A percentile compares a stretch with the other conserved stretches of the same genome.
phyloP scores from a whole-genome alignment of 2,329 filamentous ascomycete genomes.

The Aschersonia sp. region DNA sequence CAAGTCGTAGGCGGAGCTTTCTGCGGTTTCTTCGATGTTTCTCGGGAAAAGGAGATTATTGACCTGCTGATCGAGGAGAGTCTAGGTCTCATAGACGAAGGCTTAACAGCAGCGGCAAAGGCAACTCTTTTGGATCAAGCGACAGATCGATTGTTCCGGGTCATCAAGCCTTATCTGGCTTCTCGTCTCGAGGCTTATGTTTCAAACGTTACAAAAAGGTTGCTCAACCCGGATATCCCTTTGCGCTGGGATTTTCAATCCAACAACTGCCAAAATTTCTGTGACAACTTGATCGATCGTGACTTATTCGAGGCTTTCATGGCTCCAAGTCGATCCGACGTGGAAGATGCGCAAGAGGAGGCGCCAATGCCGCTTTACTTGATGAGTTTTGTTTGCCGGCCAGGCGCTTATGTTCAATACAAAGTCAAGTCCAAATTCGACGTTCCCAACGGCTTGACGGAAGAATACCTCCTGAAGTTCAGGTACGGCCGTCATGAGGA shows the following conservation, averaged over 20 bases:
- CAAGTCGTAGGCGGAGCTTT: slow-evolving; percentile 23
- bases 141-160: slow-evolving; percentile 5
- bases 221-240: slow-evolving; percentile 12
- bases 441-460: slow-evolving; percentile 23
- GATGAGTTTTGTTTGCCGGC: slow-evolving; percentile 23
- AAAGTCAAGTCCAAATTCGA: slow-evolving; percentile 17
- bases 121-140: slow-evolving; percentile 5
- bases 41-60: slow-evolving; percentile 14
- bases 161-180: slow-evolving; percentile 12
- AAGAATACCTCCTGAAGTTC: slow-evolving; percentile 26
- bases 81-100: slow-evolving; percentile 9
- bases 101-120: slow-evolving; percentile 5
- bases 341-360: background rate
- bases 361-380: slow-evolving; percentile 15
- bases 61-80: slow-evolving; percentile 12
- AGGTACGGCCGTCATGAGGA: slow-evolving; percentile 23
- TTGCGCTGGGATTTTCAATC: slow-evolving; percentile 15
- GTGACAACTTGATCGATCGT: slow-evolving; percentile 18
- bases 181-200: slow-evolving; percentile 15
- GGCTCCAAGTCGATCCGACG: background rate
- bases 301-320: slow-evolving; percentile 16
- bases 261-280: slow-evolving; percentile 25
- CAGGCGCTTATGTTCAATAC: slow-evolving; percentile 11
- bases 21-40: slow-evolving; percentile 10
- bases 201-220: slow-evolving; percentile 12